A percentile compares a stretch with the other conserved stretches of the same genome.
Evolutionary conservation across 768 basidiomycete genomes (phyloP).

Genomic region (Termitomyces sp.): DNA sequence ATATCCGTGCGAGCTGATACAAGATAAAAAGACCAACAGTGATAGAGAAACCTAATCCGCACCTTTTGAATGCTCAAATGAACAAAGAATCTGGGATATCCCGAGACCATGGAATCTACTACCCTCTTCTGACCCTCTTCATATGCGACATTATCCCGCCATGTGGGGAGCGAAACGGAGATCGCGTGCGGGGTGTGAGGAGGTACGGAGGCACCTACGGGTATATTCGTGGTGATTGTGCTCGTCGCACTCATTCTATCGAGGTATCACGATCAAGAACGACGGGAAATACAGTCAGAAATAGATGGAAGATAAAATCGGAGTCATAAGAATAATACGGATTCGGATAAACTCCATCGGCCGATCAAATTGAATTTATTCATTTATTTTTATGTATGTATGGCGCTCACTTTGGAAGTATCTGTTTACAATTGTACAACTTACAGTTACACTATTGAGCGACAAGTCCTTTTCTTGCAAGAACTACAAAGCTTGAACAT

Average conservation of each 20-base stretch:
- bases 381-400: too few species aligned
- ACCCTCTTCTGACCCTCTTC: constrained; percentile 87
- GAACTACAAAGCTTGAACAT: too few species aligned
- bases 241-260: constrained; percentile 12
- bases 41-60: constrained; percentile 5
- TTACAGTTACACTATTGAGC: too few species aligned
- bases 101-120: constrained; percentile 74
- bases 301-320: not conserved
- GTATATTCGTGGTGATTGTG: constrained; percentile 19
- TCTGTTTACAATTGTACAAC: too few species aligned
- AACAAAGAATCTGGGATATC: constrained; percentile 95
- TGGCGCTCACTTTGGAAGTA: too few species aligned
- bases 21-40: not conserved
- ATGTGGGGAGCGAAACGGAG: constrained; percentile 91
- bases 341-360: not conserved
- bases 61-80: constrained; percentile 85
- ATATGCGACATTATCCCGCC: constrained; percentile 89
- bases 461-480: too few species aligned
- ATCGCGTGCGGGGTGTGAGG: constrained; percentile 83
- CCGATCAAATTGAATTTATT: not conserved
- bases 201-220: constrained; percentile 54
- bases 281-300: not conserved
- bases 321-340: not conserved
- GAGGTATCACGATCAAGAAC: not conserved
- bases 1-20: constrained; percentile 70